Base-by-base conservation (phyloP, 2,329 filamentous ascomycete species). In the Diaporthe citri region DNA sequence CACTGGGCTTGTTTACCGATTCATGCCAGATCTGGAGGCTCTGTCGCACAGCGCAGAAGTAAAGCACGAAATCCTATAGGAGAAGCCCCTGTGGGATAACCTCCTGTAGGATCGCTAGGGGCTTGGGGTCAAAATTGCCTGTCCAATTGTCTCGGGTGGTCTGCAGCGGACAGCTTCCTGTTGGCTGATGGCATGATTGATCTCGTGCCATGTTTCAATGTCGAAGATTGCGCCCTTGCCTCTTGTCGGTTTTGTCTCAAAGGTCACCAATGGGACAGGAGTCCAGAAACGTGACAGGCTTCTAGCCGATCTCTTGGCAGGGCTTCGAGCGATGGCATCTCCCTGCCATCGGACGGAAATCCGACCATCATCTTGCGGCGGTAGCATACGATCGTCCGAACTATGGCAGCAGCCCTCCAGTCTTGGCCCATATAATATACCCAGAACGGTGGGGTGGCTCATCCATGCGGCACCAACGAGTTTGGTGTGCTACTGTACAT, bases 271-370 rank as follows among this genome's bases (percentile, higher is more conserved):
- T 20, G 10, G 56, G 34, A 39, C 4, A 34, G 62, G 10, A 34
- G 17, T 67, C 62, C 64, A 67, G 46, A 67, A 67, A 67, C 64
- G 28, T 67, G 64, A 52, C 64, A 67, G 46, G 64, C 43, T 51
- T 67, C 62, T 51, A 52, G 62, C 43, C 46, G 46, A 67, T 52
- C 62, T 67, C 62, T 67, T 67, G 62, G 62, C 64, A 67, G 46
- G 64, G 64, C 64, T 25, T 10, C n/a, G 22, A 36, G 62, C 39
- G 62, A 52, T 51, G 62, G 13, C 43, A 28, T 67, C 46, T 67
- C 5, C 31, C 48, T 48, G 31, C 15, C 46, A 52, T 67, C 43
- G 34, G 64, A 67, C 64, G 64, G 64, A 67, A 52, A 51, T 25
- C 31, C 62, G 31, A 67, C 31, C 62, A 36, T 28, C 2, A 34